phyloP scores from a whole-genome alignment of 2,329 filamentous ascomycete species.

The Pseudogymnoascus sp. region DNA sequence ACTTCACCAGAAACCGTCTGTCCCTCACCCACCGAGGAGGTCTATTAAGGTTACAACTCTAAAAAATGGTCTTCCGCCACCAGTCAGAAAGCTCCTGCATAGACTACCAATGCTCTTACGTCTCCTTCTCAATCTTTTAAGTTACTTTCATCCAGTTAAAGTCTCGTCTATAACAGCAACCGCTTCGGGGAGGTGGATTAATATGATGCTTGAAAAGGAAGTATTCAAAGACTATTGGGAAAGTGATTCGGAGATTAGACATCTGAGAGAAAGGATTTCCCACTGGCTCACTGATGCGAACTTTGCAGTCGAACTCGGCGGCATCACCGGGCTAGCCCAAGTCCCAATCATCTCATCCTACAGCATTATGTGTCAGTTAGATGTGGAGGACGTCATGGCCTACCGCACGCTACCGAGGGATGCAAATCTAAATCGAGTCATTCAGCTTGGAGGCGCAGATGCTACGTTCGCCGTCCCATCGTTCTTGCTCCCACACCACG shows the following conservation, averaged over 20 bases:
- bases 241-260: slow-evolving; percentile 37
- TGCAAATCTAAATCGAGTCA: slow-evolving; percentile 39
- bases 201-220: slow-evolving; percentile 38
- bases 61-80: slow-evolving; percentile 35
- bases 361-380: slow-evolving; percentile 40
- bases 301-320: slow-evolving; percentile 42
- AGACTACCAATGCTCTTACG: slow-evolving; percentile 43
- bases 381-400: slow-evolving; percentile 41
- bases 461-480: slow-evolving; percentile 41
- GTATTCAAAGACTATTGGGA: slow-evolving; percentile 43
- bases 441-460: slow-evolving; percentile 44
- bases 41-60: slow-evolving; percentile 44
- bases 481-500: slow-evolving; percentile 47
- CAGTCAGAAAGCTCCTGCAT: slow-evolving; percentile 39
- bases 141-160: slow-evolving; percentile 45
- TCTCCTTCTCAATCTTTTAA: slow-evolving; percentile 40
- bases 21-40: slow-evolving; percentile 42
- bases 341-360: slow-evolving; percentile 42
- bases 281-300: slow-evolving; percentile 46
- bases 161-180: slow-evolving; percentile 44
- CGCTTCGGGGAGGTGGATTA: slow-evolving; percentile 44
- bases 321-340: slow-evolving; percentile 38
- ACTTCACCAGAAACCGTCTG: slow-evolving; percentile 40
- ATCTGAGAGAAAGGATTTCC: slow-evolving; percentile 39
- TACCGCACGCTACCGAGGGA: slow-evolving; percentile 39